Base-by-base conservation (phyloP, 441 rosid genomes). In the Erysimum cheiri region DNA sequence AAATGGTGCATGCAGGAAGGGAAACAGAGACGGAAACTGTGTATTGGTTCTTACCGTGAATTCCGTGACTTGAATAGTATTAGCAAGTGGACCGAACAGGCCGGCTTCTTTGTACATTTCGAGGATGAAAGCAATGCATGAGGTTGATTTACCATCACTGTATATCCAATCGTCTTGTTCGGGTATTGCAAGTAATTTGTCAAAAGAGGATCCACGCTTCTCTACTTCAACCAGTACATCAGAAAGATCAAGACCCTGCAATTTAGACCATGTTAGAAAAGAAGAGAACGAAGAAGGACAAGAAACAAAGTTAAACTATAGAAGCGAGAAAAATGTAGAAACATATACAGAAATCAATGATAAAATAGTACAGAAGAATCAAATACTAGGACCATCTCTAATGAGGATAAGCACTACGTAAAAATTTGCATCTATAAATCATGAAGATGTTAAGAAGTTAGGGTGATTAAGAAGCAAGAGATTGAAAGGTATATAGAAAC, bases 101-200 rank as follows among this genome's bases (percentile, higher is more conserved):
- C 99, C 98, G 44, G 91, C 99, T 74, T 85, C 98, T 81, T 95
- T 95, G 79, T 90, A 95, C 87, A 95, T 79, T 80, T 89, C 95
- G 41, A 95, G 97, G 67, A 92, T 58, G 61, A 92, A 95, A 50
- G 98, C 98, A 10, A 95, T 74, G 70, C 99, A 92, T 1, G 98
- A 90, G 56, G 97, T 77, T 2, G 99, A 95, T 83, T 84, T 90
- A 73, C 99, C 99, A 80, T 95, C 98, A 49, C 84, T 77, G 40
- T 95, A 92, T 61, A 84, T 5, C 98, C 99, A 95, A 67, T 89
- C 87, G 78, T 95, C 99, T 73, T 83, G 88, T 73, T 95, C 99
- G 10, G 99, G 97, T 65, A 92, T 67, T 35, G 95, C 70, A 64
- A 95, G 84, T 81, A 95, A 69, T 78, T 89, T 78, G 70, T 85